A percentile compares a stretch with the other conserved stretches of the same genome.
Conservation (phyloP, 306 rosid genomes). For the Trifolium fragiferum region DNA sequence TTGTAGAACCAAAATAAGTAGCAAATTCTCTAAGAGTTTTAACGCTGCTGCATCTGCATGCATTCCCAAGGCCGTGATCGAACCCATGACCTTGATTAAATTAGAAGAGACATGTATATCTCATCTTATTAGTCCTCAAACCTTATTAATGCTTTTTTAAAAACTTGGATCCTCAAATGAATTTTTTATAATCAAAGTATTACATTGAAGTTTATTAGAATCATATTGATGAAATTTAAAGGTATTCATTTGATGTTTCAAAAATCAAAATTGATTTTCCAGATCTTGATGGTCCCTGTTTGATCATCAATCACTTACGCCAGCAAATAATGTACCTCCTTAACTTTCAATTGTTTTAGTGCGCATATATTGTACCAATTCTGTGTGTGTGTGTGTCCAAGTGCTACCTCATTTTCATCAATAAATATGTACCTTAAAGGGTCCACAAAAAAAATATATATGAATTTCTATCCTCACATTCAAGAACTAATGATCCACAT, state of each 20-base stretch:
- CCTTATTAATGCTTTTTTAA: neutral
- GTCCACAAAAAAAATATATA: neutral
- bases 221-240: neutral
- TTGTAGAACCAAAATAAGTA: too few species aligned
- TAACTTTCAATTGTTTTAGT: constrained; percentile 1
- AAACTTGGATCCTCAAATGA: neutral
- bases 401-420: constrained; percentile 1
- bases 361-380: neutral
- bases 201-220: neutral
- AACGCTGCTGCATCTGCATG: too few species aligned
- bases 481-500: constrained; percentile 1
- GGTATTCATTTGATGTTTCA: neutral
- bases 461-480: neutral
- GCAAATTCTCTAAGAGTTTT: too few species aligned
- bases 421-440: constrained; percentile 10
- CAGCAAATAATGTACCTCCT: constrained; percentile 12
- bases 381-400: neutral
- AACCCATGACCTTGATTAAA: too few species aligned
- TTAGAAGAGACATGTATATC: too few species aligned
- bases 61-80: too few species aligned
- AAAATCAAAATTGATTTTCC: constrained; percentile 9
- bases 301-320: neutral
- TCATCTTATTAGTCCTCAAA: neutral
- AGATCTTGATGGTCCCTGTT: constrained; percentile 19
- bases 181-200: neutral